A percentile compares a stretch with the other conserved stretches of the same genome.
phyloP scores from a whole-genome alignment of 129 eudicot species.

The Smallanthus sonchifolius region DNA sequence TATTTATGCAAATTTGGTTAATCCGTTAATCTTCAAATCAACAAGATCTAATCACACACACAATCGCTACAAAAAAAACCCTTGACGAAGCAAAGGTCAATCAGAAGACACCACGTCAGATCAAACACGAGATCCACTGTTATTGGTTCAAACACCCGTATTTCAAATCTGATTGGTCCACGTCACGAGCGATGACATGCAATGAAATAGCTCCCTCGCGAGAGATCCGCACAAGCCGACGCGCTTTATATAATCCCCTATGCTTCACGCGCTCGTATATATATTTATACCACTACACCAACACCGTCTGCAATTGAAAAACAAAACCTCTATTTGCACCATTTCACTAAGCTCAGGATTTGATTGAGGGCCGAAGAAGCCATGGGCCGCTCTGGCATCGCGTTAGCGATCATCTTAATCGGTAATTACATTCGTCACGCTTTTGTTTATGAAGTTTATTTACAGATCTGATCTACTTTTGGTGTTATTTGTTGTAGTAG shows the following conservation, averaged over 20 bases:
- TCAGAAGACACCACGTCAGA: conserved; percentile 20
- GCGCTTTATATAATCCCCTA: background rate
- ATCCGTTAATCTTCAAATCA: background rate
- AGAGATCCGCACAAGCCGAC: conserved; percentile 9
- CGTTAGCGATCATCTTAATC: conserved; percentile 47
- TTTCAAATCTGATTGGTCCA: conserved; percentile 47
- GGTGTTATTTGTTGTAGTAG: background rate
- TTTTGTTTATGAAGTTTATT: background rate
- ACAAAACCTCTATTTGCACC: background rate
- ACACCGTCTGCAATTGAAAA: background rate
- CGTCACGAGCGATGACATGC: conserved; percentile 52
- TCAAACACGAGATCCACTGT: conserved; percentile 33
- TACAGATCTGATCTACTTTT: conserved; percentile 21
- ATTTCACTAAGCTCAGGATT: background rate
- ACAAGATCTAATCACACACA: background rate
- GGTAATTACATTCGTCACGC: conserved; percentile 26
- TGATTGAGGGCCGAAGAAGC: conserved; percentile 25
- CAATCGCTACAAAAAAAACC: background rate
- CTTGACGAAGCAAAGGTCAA: conserved; percentile 8
- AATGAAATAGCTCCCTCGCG: background rate
- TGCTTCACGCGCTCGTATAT: conserved; percentile 6
- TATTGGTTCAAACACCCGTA: conserved; percentile 32
- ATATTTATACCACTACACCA: background rate
- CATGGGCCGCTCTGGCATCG: conserved; percentile 51
- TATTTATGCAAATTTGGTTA: no score